Percentiles rank a stretch among this genome's conserved stretches.
phyloP scores from a whole-genome alignment of 176 grass and related monocot genomes.

The Metroxylon sagu region DNA sequence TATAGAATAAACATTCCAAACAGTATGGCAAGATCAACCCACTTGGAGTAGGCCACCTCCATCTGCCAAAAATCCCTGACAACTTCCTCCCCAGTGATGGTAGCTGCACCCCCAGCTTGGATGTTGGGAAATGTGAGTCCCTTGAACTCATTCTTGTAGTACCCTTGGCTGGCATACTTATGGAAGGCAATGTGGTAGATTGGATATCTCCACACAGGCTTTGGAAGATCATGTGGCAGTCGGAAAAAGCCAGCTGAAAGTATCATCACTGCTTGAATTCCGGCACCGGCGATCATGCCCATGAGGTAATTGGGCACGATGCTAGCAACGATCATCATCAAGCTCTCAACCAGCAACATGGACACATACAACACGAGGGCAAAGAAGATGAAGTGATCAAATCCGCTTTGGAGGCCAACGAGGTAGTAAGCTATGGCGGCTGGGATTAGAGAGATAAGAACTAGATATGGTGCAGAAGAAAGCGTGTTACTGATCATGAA shows the following conservation, averaged over 20 bases:
- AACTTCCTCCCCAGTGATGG: slow-evolving; percentile 22
- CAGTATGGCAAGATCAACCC: slow-evolving; percentile 41
- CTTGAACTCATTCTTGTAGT: slow-evolving; percentile 46
- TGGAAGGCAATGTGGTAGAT: slow-evolving; percentile 41
- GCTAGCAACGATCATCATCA: slow-evolving; percentile 32
- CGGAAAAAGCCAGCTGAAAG: slow-evolving; percentile 27
- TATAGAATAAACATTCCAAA: slow-evolving; percentile 32
- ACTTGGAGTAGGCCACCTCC: slow-evolving; percentile 48
- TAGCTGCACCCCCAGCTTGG: slow-evolving; percentile 14
- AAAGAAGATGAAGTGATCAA: slow-evolving; percentile 27
- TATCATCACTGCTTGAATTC: slow-evolving; percentile 32
- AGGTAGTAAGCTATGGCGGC: slow-evolving; percentile 29
- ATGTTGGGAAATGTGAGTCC: slow-evolving; percentile 18
- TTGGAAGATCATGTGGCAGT: slow-evolving; percentile 29
- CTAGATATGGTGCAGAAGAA: slow-evolving; percentile 29
- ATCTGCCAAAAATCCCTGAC: slow-evolving; percentile 22
- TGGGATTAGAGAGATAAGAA: slow-evolving; percentile 11
- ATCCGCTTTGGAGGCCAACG: slow-evolving; percentile 8
- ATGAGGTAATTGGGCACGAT: slow-evolving; percentile 37
- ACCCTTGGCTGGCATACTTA: slow-evolving; percentile 31
- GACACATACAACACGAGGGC: slow-evolving; percentile 8
- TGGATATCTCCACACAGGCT: slow-evolving; percentile 43
- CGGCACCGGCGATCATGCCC: slow-evolving; percentile 33
- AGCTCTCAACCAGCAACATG: slow-evolving; percentile 21
- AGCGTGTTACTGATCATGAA: slow-evolving; percentile 40